Conservation (phyloP, 192 early-diverging fungal genomes). For the Backusella westeae region DNA sequence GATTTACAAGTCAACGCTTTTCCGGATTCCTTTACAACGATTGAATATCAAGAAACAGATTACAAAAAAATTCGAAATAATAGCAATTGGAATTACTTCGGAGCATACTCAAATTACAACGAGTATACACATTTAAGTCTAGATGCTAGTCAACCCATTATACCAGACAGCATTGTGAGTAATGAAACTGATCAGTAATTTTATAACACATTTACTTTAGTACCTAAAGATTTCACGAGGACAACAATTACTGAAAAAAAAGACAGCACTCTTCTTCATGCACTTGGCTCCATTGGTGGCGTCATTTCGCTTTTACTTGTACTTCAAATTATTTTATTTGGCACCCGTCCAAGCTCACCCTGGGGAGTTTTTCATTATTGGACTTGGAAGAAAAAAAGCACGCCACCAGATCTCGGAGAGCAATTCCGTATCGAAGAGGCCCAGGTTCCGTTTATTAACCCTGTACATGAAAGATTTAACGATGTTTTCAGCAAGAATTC, state of each 20-base stretch:
- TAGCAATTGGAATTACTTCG: too few species aligned
- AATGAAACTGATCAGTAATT: too few species aligned
- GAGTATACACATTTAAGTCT: too few species aligned
- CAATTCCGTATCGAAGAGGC: not conserved
- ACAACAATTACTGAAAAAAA: not conserved
- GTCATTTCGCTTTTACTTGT: not conserved
- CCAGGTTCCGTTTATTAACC: not conserved
- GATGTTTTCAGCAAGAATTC: not conserved
- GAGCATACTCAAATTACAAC: too few species aligned
- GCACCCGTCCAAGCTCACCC: not conserved
- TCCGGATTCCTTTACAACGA: too few species aligned
- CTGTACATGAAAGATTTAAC: not conserved
- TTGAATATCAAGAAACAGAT: too few species aligned
- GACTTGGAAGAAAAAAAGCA: not conserved
- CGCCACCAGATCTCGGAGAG: not conserved
- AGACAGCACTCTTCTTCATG: conserved; percentile 4
- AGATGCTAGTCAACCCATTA: too few species aligned
- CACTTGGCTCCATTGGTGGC: conserved; percentile 11
- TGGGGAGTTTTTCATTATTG: conserved; percentile 7
- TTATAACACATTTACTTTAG: not conserved
- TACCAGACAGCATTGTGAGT: too few species aligned
- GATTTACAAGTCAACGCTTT: too few species aligned
- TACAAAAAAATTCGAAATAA: too few species aligned
- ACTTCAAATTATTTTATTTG: conserved; percentile 6
- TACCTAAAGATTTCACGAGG: not conserved